Evolutionary conservation across 2,329 filamentous ascomycete species (phyloP), one percentile per base, ranked within the genome.

Genomic region (Bisporella sp.): DNA sequence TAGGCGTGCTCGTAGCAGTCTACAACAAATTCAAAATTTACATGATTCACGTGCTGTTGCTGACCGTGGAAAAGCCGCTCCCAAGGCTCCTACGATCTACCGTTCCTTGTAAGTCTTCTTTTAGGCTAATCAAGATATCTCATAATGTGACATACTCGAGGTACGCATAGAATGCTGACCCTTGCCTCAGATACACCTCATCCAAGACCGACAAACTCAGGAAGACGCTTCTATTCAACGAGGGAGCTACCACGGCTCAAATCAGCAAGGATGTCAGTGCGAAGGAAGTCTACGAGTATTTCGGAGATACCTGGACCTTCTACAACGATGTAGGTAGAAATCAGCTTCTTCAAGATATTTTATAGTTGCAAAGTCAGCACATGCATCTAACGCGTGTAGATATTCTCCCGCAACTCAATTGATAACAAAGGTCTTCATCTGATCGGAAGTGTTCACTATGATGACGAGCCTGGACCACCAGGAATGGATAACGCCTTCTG

Each of bases 401-500:
- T 71, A 33, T 78, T 78, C 57, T 61, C 68, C 39, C 77, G 75
- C 71, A 66, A 73, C 31, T 77, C 73, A 0, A 72, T 79, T 49
- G 73, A 80, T 63, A 73, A 77, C 64, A 66, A 71, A 45, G 73
- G 74, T 53, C 66, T 69, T 60, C 64, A 71, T n/a, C 69, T 79
- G 33, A 64, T 74, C 53, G 76, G 72, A 59, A 73, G 70, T n/a
- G 73, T 80, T 21, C 76, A 80, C 56, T 79, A 75, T n/a, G 35
- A 37, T 37, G 35, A 37, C n/a, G 35, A 37, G n/a, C 35, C 35
- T 37, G 72, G 75, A 57, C 50, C 50, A 3, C 53, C 53, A 35
- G 46, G 46, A 4, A 41, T 41, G 21, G 46, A 48, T 12, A 79
- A 79, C 61, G 76, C 76, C 32, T 77, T 75, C 59, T 79, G 76